Evolutionary conservation across 805 yeast species (phyloP), one percentile per base, ranked within the genome.

Genomic region (Yamadazyma philogaea): DNA sequence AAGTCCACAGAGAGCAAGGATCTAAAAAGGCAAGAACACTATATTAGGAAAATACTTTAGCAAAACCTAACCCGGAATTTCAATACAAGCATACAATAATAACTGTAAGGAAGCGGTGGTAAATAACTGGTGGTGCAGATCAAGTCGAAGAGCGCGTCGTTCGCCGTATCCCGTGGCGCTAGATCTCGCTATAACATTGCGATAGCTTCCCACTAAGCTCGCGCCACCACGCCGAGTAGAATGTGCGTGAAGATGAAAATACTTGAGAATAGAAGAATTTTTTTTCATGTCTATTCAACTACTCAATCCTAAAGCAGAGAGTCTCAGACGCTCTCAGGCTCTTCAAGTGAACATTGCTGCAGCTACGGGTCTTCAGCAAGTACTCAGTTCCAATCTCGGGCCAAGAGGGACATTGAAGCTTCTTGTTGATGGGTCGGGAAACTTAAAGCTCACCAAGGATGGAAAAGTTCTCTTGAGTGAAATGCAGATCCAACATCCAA

Each of bases 331-430:
- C 57, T 80, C 86, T 47, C 98, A 95, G 64, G 99, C 99, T 22
- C 74, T 93, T 46, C 89, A 90, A 60, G 99, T 93, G 33, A 93
- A 93, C 66, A 87, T 88, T 39, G 79, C 89, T 14, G 97, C 99
- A 3, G 99, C 99, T 4, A 96, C 88, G 61, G 99, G 99, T 34
- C 74, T 93, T 44, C 99, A 93, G 68, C 85, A 82, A 55, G 98
- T 93, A 32, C 71, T 93, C 47, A 83, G 91, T 46, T 81, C 96
- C 46, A 93, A 93, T 61, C 71, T 93, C 55, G 99, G 99, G 30
- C 99, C 99, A 37, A 88, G 88, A 61, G 99, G 99, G 43, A 93
- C 99, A 12, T 72, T 93, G 56, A 93, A 93, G 70, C 87, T 93
- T 86, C 72, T 91, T 45, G 99, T 93, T 40, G 98, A 93, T 60